Percentiles rank a stretch among this genome's conserved stretches.
phyloP scores from a whole-genome alignment of 768 basidiomycete genomes.

The Glaciozyma antarctica region DNA sequence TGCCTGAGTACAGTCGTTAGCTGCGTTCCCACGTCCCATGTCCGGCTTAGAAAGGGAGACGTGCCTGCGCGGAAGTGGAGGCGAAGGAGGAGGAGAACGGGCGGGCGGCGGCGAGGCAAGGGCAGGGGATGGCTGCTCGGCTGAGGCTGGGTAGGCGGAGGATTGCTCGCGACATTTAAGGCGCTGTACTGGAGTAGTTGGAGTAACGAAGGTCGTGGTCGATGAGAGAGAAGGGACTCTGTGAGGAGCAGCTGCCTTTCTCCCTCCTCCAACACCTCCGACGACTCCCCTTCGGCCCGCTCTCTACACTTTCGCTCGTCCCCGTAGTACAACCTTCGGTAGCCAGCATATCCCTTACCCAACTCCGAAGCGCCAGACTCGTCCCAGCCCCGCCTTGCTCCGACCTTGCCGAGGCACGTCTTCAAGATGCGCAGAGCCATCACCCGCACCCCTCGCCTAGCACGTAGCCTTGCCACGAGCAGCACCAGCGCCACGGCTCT shows the following conservation, averaged over 20 bases:
- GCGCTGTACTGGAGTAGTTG: background rate
- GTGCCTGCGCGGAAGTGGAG: background rate
- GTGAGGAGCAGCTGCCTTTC: too few species aligned
- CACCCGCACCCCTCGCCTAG: background rate
- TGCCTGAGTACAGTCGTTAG: background rate
- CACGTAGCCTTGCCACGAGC: background rate
- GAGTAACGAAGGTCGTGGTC: too few species aligned
- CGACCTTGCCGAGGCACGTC: too few species aligned
- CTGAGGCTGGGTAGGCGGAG: background rate
- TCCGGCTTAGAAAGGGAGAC: background rate
- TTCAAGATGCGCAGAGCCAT: background rate
- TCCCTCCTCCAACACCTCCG: background rate
- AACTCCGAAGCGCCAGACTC: too few species aligned
- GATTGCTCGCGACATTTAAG: background rate
- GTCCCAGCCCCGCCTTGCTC: too few species aligned
- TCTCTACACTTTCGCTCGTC: too few species aligned
- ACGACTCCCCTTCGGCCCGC: too few species aligned
- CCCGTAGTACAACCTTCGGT: too few species aligned
- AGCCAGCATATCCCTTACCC: too few species aligned
- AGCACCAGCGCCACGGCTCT: background rate
- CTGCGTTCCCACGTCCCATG: too few species aligned
- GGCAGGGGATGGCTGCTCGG: background rate
- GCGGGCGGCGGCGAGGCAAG: background rate
- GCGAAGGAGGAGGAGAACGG: conserved; percentile 4
- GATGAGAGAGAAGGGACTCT: too few species aligned